These are phyloP conservation scores for Excoecaria cochinchinensis DNA, from an alignment of 345 rosid species.

Conservation along the genomic window DNA sequence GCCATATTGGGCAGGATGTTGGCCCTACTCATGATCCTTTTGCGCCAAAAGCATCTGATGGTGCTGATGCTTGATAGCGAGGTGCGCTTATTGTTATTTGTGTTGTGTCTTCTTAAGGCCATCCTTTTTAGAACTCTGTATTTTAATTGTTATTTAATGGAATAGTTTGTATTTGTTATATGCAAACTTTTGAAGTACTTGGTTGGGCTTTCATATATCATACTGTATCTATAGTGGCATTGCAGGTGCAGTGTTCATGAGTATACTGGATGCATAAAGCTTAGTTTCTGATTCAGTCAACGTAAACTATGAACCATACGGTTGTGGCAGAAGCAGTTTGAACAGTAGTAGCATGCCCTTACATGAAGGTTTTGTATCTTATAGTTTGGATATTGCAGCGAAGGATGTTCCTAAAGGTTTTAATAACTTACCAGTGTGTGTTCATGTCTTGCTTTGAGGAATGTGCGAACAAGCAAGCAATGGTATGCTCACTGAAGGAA, in stretches of 20 bases:
- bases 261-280: background rate
- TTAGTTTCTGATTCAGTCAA: background rate
- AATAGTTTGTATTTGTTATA: background rate
- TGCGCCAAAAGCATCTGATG: constrained; percentile 59
- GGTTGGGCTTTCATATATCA: background rate
- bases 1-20: constrained; percentile 94
- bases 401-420: background rate
- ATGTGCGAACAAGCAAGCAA: background rate
- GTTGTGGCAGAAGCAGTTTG: background rate
- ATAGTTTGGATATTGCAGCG: background rate
- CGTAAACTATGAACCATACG: background rate
- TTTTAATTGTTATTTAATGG: background rate
- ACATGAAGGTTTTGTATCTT: background rate
- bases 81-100: constrained; percentile 23
- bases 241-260: background rate
- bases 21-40: constrained; percentile 96
- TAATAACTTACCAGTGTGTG: background rate
- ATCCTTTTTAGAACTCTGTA: background rate
- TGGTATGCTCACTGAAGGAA: background rate
- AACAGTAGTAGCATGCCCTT: background rate
- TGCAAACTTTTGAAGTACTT: background rate
- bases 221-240: background rate
- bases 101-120: background rate
- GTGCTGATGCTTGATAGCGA: constrained; percentile 61
- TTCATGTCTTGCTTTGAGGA: background rate